Base-by-base conservation (phyloP, 106 monocot genomes). In the Dendrobium officinale region DNA sequence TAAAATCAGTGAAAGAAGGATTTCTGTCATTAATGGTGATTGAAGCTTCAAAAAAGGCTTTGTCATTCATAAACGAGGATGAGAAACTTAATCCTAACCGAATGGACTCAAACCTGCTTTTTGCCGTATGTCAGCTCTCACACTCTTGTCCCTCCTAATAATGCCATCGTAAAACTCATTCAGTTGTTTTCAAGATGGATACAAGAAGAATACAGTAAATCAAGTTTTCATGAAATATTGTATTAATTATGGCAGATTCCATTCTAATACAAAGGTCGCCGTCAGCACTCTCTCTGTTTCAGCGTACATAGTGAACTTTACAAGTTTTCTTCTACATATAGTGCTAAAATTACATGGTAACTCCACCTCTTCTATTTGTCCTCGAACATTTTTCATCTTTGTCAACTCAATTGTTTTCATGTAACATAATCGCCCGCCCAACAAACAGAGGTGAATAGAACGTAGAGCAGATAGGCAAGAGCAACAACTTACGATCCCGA, bases 401-500 rank as follows among this genome's bases (percentile, higher is more conserved):
- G 1, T 61, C 22, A n/a, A n/a, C 37, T 37, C 37, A 37, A 3
- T 37, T 37, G 37, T 37, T 37, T 37, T 37, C 37, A 37, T 37
- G 37, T 37, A 74, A 44, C 41, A 42, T 9, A 42, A 74, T 43
- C 20, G 13, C 17, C 13, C 15, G 17, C 16, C 29, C 19, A 44
- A 74, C n/a, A 13, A 74, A 44, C 43, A 74, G 74, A 18, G n/a
- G 41, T 18, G 16, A 18, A 44, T 6, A 74, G 74, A 74, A 43
- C 42, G 5, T 1, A 20, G 29, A 43, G 43, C 41, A 20, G 5
- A 44, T 3, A 4, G 41, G 11, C 5, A 13, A 73, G 58, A 59
- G 37, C 10, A 26, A 79, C 22, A 70, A 58, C 82, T 80, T 82
- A 90, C 90, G 83, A 16, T 90, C 87, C 75, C 87, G 83, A 72